Conservation (phyloP, 805 yeast species). For the Grigorovia humatica region DNA sequence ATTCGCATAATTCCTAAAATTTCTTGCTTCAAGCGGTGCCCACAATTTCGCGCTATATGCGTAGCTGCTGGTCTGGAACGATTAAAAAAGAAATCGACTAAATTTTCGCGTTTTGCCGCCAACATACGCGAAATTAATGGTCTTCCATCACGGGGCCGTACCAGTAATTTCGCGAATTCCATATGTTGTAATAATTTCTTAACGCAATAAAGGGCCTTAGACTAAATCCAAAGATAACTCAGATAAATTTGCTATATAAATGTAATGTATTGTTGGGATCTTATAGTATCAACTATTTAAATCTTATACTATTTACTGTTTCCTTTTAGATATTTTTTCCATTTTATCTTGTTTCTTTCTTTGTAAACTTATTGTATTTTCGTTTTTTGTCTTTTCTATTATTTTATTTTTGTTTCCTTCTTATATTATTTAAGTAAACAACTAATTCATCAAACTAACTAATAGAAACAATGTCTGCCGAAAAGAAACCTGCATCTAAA, state of each 20-base stretch:
- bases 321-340: not conserved
- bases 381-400: not conserved
- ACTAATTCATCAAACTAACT: not conserved
- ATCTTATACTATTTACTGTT: not conserved
- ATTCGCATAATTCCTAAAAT: not conserved
- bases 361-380: not conserved
- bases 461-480: constrained; percentile 48
- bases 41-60: not conserved
- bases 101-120: not conserved
- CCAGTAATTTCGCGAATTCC: not conserved
- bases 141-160: not conserved
- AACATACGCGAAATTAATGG: not conserved
- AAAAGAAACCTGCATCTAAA: constrained; percentile 37
- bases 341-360: too few relatives aligned
- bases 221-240: too few relatives aligned
- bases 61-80: not conserved
- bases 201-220: not conserved
- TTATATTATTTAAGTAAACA: not conserved
- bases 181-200: not conserved
- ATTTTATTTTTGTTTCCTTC: not conserved
- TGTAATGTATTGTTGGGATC: not conserved
- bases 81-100: not conserved
- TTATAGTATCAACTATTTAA: too few relatives aligned
- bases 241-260: not conserved
- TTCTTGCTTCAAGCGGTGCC: not conserved